Evolutionary conservation across 176 grass and related monocot species (phyloP).

Genomic region (Lolium multiflorum): DNA sequence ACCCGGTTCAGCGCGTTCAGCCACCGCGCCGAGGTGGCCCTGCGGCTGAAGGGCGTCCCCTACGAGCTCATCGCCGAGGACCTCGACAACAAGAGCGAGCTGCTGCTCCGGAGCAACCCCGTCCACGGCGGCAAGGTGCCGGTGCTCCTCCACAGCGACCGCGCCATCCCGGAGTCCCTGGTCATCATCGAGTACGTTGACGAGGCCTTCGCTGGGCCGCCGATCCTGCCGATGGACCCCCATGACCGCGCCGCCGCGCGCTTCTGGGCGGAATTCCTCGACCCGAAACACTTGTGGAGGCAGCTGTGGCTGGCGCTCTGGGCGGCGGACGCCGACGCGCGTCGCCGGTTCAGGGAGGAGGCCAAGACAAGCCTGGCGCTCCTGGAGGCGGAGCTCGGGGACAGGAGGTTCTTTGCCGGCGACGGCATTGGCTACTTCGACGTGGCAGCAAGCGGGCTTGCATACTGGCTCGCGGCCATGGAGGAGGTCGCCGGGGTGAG

Average conservation of each 20-base stretch:
- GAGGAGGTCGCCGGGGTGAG: slow-evolving; percentile 3
- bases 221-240: slow-evolving; percentile 30
- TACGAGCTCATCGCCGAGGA: slow-evolving; percentile 10
- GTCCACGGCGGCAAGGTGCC: slow-evolving; percentile 53
- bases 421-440: not conserved
- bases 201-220: slow-evolving; percentile 31
- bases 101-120: slow-evolving; percentile 48
- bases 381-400: not conserved
- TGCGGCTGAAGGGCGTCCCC: slow-evolving; percentile 4
- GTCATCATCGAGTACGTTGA: slow-evolving; percentile 57
- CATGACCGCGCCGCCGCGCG: not conserved
- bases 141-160: slow-evolving; percentile 46
- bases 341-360: not conserved
- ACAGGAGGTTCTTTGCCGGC: not conserved
- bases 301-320: slow-evolving; percentile 12
- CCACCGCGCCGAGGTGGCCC: not conserved
- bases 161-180: slow-evolving; percentile 38
- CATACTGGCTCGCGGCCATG: not conserved
- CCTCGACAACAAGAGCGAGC: slow-evolving; percentile 50
- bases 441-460: not conserved
- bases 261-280: slow-evolving; percentile 51
- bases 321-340: not conserved
- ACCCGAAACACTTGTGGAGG: not conserved
- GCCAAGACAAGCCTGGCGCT: not conserved
- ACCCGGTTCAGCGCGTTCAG: not conserved